A percentile compares a stretch with the other conserved stretches of the same genome.
Conservation (phyloP, 345 rosid genomes). For the Acer yangbiense region DNA sequence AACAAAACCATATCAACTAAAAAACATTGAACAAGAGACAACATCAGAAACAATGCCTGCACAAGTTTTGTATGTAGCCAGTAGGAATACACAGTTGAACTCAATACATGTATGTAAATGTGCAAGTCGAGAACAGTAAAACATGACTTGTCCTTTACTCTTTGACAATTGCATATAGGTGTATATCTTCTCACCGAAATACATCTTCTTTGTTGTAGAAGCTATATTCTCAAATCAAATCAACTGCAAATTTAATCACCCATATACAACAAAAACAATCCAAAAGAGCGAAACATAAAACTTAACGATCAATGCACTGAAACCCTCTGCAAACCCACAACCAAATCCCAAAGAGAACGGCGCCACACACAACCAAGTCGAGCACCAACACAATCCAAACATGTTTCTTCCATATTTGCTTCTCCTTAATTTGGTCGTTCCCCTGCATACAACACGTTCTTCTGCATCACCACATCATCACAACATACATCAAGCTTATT, state of each 20-base stretch:
- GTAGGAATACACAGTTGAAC: slow-evolving; percentile 15
- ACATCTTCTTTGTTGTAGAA: slow-evolving; percentile 5
- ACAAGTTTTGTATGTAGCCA: too few relatives aligned
- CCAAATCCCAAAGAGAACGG: slow-evolving; percentile 80
- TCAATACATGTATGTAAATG: slow-evolving; percentile 5
- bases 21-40: neutral
- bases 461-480: slow-evolving; percentile 49
- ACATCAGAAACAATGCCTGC: slow-evolving; percentile 18
- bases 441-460: slow-evolving; percentile 34
- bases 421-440: slow-evolving; percentile 77
- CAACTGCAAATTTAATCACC: slow-evolving; percentile 9
- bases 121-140: slow-evolving; percentile 24
- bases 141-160: slow-evolving; percentile 6
- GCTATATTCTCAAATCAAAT: slow-evolving; percentile 10
- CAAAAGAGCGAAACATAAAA: neutral
- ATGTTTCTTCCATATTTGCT: slow-evolving; percentile 93
- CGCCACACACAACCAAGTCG: slow-evolving; percentile 79
- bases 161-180: slow-evolving; percentile 13
- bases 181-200: slow-evolving; percentile 8
- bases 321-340: slow-evolving; percentile 90
- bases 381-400: slow-evolving; percentile 80
- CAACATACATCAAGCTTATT: slow-evolving; percentile 40
- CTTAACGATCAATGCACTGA: slow-evolving; percentile 76
- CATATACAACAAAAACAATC: slow-evolving; percentile 12
- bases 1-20: too few relatives aligned